A percentile compares a stretch with the other conserved stretches of the same genome.
phyloP scores from a whole-genome alignment of 1,284 basidiomycete genomes.

The Fomes fomentarius region DNA sequence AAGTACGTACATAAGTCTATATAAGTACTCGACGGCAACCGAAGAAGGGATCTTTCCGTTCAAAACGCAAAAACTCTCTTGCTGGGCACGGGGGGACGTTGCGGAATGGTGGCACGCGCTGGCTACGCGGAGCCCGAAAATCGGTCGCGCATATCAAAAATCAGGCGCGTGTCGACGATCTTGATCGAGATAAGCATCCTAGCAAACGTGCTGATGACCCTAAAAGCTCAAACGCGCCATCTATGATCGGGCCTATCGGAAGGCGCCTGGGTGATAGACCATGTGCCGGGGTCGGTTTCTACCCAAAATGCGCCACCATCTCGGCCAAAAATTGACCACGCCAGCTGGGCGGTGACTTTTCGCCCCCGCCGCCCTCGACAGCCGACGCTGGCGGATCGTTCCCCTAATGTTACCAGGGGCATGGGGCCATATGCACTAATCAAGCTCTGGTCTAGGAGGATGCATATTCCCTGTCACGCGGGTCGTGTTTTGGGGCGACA shows the following conservation, averaged over 20 bases:
- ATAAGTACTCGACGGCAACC: too few species aligned
- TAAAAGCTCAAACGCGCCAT: slow-evolving; percentile 26
- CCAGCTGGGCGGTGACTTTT: slow-evolving; percentile 2
- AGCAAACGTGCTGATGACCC: slow-evolving; percentile 27
- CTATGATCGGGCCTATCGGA: slow-evolving; percentile 29
- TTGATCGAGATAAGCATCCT: slow-evolving; percentile 36
- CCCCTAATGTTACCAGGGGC: slow-evolving; percentile 23
- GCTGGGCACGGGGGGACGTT: too few species aligned
- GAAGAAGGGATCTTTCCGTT: too few species aligned
- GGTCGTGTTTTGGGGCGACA: slow-evolving; percentile 32
- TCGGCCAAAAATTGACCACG: slow-evolving; percentile 4
- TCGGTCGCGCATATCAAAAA: neutral
- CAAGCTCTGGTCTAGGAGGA: slow-evolving; percentile 1
- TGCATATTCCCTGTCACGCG: slow-evolving; percentile 21
- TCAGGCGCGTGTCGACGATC: slow-evolving; percentile 15
- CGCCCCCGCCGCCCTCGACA: neutral
- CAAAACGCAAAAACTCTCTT: too few species aligned
- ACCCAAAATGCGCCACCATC: slow-evolving; percentile 22
- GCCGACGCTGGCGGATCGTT: neutral
- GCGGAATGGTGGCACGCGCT: too few species aligned
- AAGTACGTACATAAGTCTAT: too few species aligned
- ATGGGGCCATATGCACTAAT: slow-evolving; percentile 19
- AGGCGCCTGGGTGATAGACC: slow-evolving; percentile 19
- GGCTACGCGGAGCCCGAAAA: neutral
- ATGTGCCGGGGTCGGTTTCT: slow-evolving; percentile 19